Evolutionary conservation across 257 asterid species (phyloP), one percentile per base, ranked within the genome.

Genomic region (Solanum paucissectum): DNA sequence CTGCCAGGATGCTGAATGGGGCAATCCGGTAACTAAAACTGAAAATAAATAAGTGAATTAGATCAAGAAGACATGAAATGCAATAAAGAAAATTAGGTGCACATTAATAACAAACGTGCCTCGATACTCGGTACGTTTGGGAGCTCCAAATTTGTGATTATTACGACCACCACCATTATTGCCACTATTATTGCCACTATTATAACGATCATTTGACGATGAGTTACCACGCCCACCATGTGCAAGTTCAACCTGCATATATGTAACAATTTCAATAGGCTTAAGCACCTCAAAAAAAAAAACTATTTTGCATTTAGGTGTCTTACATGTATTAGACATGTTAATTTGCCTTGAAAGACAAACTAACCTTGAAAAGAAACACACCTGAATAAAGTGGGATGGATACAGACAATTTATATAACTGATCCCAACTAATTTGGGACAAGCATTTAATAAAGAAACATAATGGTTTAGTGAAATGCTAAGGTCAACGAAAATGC

Each of bases 1-100:
- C 93, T 97, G 99, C 99, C 99, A 97, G 77, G 99, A 97, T 74
- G 99, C 99, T 88, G 99, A 97, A 83, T 92, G 92, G 66, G 99
- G 99, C 91, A 97, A 90, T 34, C 98, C 98, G 16, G 95, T 94
- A 88, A 97, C 94, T n/a, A 94, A 29, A 90, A 97, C 99, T 97
- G 94, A 25, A 85, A 82, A 49, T 49, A 36, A 90, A 73, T 76
- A 46, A 44, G 87, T 74, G 84, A 44, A 25, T 75, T 58, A 91
- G 90, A 74, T 11, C 42, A 87, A 58, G 36, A 86, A 20, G 37
- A 34, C 33, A 69, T 75, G 62, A 58, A 32, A 85, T 40, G 85
- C 85, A 29, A 42, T 42, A 33, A 12, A 66, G 10, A 23, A 33
- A 12, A 18, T 38, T 9, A 9, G 3, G 20, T 38, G 32, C 68